Percentiles rank a stretch among this genome's conserved stretches.
Evolutionary conservation across 257 asterid species (phyloP).

Genomic region (Osmanthus fragrans): DNA sequence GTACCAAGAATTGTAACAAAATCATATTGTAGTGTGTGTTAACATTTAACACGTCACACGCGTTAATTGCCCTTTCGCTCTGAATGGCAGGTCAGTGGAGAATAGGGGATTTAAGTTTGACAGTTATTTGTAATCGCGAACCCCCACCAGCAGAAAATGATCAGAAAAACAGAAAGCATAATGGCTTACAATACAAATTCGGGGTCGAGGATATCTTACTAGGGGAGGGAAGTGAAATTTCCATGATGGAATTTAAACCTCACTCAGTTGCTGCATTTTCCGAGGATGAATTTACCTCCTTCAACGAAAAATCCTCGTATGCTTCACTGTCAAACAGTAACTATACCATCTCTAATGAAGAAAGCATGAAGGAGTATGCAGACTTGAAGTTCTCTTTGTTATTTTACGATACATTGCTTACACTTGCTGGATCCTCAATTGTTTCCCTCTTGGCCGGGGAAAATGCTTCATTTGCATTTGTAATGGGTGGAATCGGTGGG

Average conservation of each 20-base stretch:
- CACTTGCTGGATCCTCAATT: conserved; percentile 55
- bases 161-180: conserved; percentile 24
- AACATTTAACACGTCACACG: background rate
- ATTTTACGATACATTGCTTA: conserved; percentile 59
- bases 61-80: conserved; percentile 9
- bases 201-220: conserved; percentile 62
- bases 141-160: conserved; percentile 29
- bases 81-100: conserved; percentile 79
- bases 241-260: conserved; percentile 77
- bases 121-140: conserved; percentile 31
- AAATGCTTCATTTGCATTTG: conserved; percentile 53
- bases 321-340: conserved; percentile 22
- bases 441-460: conserved; percentile 46
- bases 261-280: conserved; percentile 47
- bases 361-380: conserved; percentile 81
- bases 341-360: conserved; percentile 41
- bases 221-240: conserved; percentile 67
- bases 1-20: background rate
- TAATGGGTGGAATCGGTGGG: conserved; percentile 71
- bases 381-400: conserved; percentile 69
- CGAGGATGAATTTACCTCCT: conserved; percentile 29
- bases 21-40: background rate
- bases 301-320: conserved; percentile 14
- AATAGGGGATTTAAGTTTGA: conserved; percentile 54
- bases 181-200: conserved; percentile 50